Percentiles rank a stretch among this genome's conserved stretches.
phyloP scores from a whole-genome alignment of 2,329 filamentous ascomycete genomes.

The Didymosphaeria variabile region DNA sequence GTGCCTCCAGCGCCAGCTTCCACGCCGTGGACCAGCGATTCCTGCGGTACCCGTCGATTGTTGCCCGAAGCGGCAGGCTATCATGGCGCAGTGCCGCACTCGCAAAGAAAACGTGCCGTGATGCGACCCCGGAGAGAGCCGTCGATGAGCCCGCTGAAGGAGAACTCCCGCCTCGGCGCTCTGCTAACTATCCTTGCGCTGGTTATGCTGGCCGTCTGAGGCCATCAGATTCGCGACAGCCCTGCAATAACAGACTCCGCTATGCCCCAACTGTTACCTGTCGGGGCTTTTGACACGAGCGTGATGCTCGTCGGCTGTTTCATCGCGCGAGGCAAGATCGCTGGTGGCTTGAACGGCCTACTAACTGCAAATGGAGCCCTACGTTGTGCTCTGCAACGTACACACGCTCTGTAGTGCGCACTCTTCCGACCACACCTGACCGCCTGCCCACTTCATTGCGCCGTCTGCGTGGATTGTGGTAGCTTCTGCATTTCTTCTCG shows the following conservation, averaged over 20 bases:
- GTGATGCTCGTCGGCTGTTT: constrained; percentile 38
- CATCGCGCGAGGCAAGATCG: constrained; percentile 36
- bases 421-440: not conserved
- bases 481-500: not conserved
- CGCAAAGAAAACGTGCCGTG: not conserved
- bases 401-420: not conserved
- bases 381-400: not conserved
- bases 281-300: constrained; percentile 8
- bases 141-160: not conserved
- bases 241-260: constrained; percentile 2
- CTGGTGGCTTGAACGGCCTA: constrained; percentile 29
- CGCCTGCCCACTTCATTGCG: not conserved
- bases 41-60: constrained; percentile 11
- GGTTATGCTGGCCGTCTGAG: not conserved
- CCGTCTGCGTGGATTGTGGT: not conserved
- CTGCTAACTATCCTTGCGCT: not conserved
- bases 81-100: constrained; percentile 19
- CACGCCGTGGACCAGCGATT: constrained; percentile 14
- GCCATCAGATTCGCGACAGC: constrained; percentile 1
- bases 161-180: not conserved
- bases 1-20: constrained; percentile 6
- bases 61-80: constrained; percentile 24
- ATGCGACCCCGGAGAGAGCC: not conserved
- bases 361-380: constrained; percentile 21
- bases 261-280: not conserved